Base-by-base conservation (phyloP, 106 monocot species). In the Vanilla planifolia region DNA sequence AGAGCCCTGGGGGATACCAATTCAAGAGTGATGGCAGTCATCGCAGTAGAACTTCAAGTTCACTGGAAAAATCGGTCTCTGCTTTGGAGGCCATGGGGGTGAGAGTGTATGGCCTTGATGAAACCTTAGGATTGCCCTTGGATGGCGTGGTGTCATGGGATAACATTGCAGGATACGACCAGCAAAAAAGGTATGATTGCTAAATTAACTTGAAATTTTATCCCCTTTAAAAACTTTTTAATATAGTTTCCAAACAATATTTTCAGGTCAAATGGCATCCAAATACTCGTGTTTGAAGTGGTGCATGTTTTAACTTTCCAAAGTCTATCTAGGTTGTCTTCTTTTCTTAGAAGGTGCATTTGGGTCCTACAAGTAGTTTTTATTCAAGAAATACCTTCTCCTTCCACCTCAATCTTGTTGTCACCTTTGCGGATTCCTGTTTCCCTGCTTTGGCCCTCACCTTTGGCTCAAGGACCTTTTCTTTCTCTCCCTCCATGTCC, bases 1-100 rank as follows among this genome's bases (percentile, higher is more conserved):
- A 63, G 52, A 80, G 52, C n/a, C 63, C 66, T 30, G 59, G 72
- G 17, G 56, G 77, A 23, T 27, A 79, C 44, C 30, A 51, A 35
- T 62, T 19, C 16, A 79, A 52, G 70, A 77, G 55, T 55, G 69
- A 77, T 35, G 59, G 42, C 25, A 70, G 64, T 25, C 66, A 76
- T 48, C 48, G 52, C 63, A 42, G 41, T 50, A 39, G 47, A 47
- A 71, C 34, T 47, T 1, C 33, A n/a, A 34, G 76, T 36, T 65
- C 83, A 19, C 6, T 77, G 25, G 91, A 87, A 40, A 87, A 85
- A 62, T 70, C 79, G 21, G 23, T 91, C 13, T 67, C 81, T 69
- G 64, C 80, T 52, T 73, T 98, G 59, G 96, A 91, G 69, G 78
- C 72, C 39, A 98, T 98, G 96, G 96, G 96, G 40, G 90, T 98